Evolutionary conservation across 768 basidiomycete genomes (phyloP), one percentile per base, ranked within the genome.

Genomic region (Trametes sanguinea): DNA sequence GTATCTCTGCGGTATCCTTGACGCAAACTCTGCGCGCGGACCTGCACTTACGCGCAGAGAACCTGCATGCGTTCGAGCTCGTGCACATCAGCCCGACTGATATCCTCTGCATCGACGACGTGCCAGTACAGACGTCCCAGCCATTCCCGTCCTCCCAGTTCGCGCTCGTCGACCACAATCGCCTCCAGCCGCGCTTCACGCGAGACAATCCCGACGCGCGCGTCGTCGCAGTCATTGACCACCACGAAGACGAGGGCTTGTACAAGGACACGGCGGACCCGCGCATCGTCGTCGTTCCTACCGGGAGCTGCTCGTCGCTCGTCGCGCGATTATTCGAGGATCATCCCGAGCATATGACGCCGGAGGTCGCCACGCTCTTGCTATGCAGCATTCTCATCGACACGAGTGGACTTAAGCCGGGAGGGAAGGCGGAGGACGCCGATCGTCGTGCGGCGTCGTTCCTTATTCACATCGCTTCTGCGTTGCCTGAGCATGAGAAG

Each of bases 111-210:
- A 72, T 87, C 17, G 83, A 84, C 59, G 92, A 95, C 66, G 59
- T 94, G n/a, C 76, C 82, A 0, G 65, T 40, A 48, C 40, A 48
- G 2, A 4, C 72, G 7, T 67, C 78, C n/a, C 57, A 72, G 47
- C 73, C 81, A 1, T 80, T 81, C 61, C 83, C 84, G 0, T 84
- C 83, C 5, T 78, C 79, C 14, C 78, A 75, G 6, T 92, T 92
- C 69, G 90, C 86, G 0, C 81, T 99, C 16, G 94, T 98, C 46
- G 97, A 99, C 73, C 95, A 98, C 74, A 99, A 98, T 70, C 78
- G 79, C 6, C 81, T 97, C 22, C 75, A 73, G 30, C 67, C 76
- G 1, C 68, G 69, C 42, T 89, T 84, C 71, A 65, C 74, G 2
- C 42, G 62, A 2, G 71, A 75, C 43, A 80, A 78, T 62, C 74